Conservation (phyloP, 78 protist species). For the Ministeria vibrans region DNA sequence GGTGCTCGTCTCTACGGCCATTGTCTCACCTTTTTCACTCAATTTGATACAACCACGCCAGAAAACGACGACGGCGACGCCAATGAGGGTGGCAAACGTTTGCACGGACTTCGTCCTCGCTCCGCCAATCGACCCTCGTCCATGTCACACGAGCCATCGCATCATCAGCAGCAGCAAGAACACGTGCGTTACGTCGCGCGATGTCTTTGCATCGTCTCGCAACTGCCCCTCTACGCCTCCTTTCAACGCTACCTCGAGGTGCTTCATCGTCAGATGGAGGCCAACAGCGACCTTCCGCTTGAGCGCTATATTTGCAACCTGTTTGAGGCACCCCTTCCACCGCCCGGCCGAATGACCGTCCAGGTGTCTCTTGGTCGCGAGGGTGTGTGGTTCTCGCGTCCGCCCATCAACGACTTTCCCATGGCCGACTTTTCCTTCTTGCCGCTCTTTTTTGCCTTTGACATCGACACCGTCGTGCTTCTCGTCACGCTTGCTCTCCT, state of each 20-base stretch:
- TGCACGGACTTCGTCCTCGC: not conserved
- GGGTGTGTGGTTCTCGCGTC: not conserved
- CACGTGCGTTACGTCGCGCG: not conserved
- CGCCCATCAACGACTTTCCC: constrained; percentile 23
- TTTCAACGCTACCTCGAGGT: not conserved
- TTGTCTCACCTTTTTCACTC: constrained; percentile 8
- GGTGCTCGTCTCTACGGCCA: constrained; percentile 18
- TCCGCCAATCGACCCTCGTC: not conserved
- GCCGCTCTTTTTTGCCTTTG: constrained; percentile 15
- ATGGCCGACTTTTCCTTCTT: constrained; percentile 20
- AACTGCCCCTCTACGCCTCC: not conserved
- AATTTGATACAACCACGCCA: too few species aligned
- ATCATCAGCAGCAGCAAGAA: not conserved
- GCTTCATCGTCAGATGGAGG: not conserved
- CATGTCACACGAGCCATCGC: too few species aligned
- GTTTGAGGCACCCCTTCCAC: constrained; percentile 24
- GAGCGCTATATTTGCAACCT: not conserved
- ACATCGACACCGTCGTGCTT: constrained; percentile 9
- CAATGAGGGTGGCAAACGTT: not conserved
- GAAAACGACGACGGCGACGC: too few species aligned
- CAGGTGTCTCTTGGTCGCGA: not conserved
- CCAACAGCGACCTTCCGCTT: not conserved
- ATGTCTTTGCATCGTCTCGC: not conserved
- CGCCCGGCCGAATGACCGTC: constrained; percentile 12
- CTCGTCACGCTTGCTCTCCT: constrained; percentile 1